phyloP scores from a whole-genome alignment of 371 early-diverging fungal genomes.

The Lichtheimia hyalospora region DNA sequence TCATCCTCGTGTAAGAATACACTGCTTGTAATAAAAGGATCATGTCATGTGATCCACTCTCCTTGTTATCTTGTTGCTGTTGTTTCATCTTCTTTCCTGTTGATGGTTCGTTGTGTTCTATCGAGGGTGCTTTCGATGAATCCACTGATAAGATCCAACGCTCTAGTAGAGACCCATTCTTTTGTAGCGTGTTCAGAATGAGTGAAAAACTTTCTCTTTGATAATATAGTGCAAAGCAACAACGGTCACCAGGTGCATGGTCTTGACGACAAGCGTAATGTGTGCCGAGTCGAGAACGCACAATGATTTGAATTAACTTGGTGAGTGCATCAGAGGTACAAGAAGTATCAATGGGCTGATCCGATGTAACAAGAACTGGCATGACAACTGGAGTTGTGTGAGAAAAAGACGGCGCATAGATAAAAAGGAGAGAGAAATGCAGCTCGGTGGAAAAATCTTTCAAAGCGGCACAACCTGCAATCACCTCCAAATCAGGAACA shows the following conservation, averaged over 20 bases:
- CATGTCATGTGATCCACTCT: slow-evolving; percentile 26
- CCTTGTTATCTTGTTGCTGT: slow-evolving; percentile 26
- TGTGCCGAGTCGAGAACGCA: slow-evolving; percentile 19
- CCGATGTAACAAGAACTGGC: background rate
- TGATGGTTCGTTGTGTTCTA: too few species aligned
- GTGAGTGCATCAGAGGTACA: slow-evolving; percentile 9
- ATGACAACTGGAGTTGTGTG: background rate
- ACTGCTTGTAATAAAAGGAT: slow-evolving; percentile 63
- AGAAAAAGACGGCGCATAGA: too few species aligned
- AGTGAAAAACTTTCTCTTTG: slow-evolving; percentile 15
- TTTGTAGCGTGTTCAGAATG: slow-evolving; percentile 2
- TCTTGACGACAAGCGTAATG: slow-evolving; percentile 12
- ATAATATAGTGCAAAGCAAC: slow-evolving; percentile 8
- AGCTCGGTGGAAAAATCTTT: too few species aligned
- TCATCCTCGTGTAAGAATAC: slow-evolving; percentile 60
- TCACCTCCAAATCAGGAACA: too few species aligned
- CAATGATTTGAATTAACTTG: slow-evolving; percentile 20
- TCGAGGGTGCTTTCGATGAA: background rate
- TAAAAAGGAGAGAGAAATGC: too few species aligned
- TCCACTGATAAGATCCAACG: slow-evolving; percentile 21
- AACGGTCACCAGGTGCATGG: slow-evolving; percentile 4
- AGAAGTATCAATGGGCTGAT: background rate
- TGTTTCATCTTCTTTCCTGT: too few species aligned
- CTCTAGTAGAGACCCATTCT: slow-evolving; percentile 15
- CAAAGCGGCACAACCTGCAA: too few species aligned